A percentile compares a stretch with the other conserved stretches of the same genome.
Evolutionary conservation across 2,329 filamentous ascomycete genomes (phyloP).

Genomic region (Ilyonectria sp.): DNA sequence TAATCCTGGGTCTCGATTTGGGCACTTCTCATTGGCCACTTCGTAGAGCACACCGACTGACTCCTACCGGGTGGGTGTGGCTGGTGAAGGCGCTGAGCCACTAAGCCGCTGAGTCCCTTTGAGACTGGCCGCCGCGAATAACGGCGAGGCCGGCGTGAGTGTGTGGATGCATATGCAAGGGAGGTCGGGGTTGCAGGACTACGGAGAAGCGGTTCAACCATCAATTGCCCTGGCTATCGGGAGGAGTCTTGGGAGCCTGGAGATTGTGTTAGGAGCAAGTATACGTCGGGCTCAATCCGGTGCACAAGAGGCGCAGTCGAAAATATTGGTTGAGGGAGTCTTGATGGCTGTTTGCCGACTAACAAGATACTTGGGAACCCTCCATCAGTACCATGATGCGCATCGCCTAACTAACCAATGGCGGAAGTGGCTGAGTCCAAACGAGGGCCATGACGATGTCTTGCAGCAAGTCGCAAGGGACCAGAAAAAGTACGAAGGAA

Average conservation of each 20-base stretch:
- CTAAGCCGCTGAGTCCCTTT: neutral
- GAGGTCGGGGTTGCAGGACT: neutral
- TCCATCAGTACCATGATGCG: neutral
- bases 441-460: neutral
- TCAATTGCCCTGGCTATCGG: neutral
- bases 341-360: too few relatives aligned
- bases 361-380: too few relatives aligned
- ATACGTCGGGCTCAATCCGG: too few relatives aligned
- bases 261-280: too few relatives aligned
- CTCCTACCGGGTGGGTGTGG: neutral
- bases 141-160: neutral
- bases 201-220: neutral
- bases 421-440: neutral
- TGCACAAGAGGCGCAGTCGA: neutral
- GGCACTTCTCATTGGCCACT: neutral
- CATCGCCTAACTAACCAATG: neutral
- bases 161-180: neutral
- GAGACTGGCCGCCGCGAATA: too few relatives aligned
- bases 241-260: too few relatives aligned
- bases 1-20: neutral
- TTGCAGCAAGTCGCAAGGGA: neutral
- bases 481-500: neutral
- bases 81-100: neutral
- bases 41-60: neutral
- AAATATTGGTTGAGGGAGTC: neutral